These are phyloP conservation scores for Elaeis oleifera DNA, from an alignment of 202 grass and related monocot species.

Conservation along the genomic window DNA sequence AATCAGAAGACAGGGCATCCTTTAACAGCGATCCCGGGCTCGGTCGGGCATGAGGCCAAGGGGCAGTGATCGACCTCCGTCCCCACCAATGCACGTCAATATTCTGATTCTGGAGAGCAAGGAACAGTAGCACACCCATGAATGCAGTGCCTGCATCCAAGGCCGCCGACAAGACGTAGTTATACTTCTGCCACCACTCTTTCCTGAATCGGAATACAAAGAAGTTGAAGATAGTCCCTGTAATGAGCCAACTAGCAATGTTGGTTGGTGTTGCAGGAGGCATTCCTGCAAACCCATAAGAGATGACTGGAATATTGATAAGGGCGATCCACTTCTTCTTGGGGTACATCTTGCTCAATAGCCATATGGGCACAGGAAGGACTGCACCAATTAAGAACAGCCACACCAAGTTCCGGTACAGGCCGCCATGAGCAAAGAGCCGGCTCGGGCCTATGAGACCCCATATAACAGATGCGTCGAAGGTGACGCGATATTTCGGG, in stretches of 20 bases:
- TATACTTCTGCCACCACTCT: conserved; percentile 96
- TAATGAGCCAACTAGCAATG: conserved; percentile 94
- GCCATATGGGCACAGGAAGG: conserved; percentile 87
- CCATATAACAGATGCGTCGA: conserved; percentile 97
- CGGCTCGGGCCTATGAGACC: conserved; percentile 77
- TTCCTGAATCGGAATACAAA: conserved; percentile 93
- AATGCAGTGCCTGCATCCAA: conserved; percentile 92
- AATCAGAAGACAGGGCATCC: conserved; percentile 76
- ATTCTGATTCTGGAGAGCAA: conserved; percentile 84
- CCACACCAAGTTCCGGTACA: conserved; percentile 97
- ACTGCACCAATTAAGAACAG: conserved; percentile 72
- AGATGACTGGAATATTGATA: conserved; percentile 93
- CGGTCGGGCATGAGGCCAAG: conserved; percentile 81
- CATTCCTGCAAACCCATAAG: conserved; percentile 97
- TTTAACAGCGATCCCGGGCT: conserved; percentile 70
- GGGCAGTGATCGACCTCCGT: conserved; percentile 94
- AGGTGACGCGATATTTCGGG: conserved; percentile 91
- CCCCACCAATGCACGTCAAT: conserved; percentile 84
- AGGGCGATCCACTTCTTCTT: conserved; percentile 99
- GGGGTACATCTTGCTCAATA: conserved; percentile 76
- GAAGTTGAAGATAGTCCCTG: conserved; percentile 89
- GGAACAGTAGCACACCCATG: conserved; percentile 99
- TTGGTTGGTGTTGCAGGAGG: conserved; percentile 95
- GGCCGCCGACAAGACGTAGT: conserved; percentile 95
- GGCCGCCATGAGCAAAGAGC: conserved; percentile 59